A percentile compares a stretch with the other conserved stretches of the same genome.
Conservation (phyloP, 2,329 filamentous ascomycete species). For the Aureobasidium pullulans region DNA sequence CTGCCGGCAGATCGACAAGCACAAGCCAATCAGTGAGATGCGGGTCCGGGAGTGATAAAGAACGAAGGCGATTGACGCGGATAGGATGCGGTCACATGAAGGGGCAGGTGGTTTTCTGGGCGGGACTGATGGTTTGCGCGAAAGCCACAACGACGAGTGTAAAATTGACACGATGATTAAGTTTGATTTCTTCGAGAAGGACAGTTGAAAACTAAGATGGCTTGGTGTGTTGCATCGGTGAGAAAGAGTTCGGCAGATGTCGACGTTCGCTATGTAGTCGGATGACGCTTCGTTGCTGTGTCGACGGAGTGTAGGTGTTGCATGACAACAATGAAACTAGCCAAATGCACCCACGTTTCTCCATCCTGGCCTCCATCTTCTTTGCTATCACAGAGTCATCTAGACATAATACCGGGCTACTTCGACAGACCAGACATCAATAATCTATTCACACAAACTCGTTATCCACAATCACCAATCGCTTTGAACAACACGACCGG, state of each 20-base stretch:
- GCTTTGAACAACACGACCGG: not conserved
- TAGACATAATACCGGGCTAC: not conserved
- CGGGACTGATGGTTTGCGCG: too few species aligned
- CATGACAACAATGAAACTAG: constrained; percentile 9
- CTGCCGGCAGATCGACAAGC: constrained; percentile 2
- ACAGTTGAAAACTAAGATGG: not conserved
- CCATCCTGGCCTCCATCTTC: not conserved
- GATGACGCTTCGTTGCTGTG: constrained; percentile 12
- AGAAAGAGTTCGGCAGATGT: not conserved
- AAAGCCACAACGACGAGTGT: too few species aligned
- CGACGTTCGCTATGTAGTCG: not conserved
- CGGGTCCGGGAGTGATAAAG: not conserved
- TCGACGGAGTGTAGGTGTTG: not conserved
- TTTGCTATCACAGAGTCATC: not conserved
- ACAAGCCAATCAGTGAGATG: not conserved
- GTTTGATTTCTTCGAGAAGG: not conserved
- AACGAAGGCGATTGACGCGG: not conserved
- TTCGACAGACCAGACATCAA: not conserved
- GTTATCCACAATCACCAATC: not conserved
- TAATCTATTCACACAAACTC: too few species aligned
- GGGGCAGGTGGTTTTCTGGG: not conserved
- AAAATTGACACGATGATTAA: not conserved
- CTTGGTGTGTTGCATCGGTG: not conserved
- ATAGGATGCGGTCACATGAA: not conserved
- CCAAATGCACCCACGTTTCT: constrained; percentile 11